A percentile compares a stretch with the other conserved stretches of the same genome.
phyloP scores from a whole-genome alignment of 2,329 filamentous ascomycete genomes.

The Cladosporium sp. region DNA sequence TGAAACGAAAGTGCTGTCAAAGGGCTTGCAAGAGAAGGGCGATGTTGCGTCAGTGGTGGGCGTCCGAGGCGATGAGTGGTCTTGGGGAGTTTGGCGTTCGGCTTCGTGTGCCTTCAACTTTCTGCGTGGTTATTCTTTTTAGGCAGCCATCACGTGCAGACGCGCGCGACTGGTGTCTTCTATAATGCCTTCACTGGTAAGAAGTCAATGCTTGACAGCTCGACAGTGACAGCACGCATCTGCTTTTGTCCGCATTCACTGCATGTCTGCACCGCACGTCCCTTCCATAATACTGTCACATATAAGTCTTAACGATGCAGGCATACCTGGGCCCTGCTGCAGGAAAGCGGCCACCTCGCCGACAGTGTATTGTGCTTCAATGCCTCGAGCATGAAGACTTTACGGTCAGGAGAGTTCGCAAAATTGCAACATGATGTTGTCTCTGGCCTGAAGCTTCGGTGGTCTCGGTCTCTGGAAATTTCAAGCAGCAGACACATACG shows the following conservation, averaged over 20 bases:
- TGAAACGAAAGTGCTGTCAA: neutral
- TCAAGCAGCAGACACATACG: neutral
- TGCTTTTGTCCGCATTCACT: neutral
- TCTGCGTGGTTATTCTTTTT: neutral
- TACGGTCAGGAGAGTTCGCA: neutral
- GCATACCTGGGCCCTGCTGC: neutral
- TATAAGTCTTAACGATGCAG: conserved; percentile 3
- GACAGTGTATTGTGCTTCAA: neutral
- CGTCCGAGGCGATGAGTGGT: neutral
- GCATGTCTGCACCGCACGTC: neutral
- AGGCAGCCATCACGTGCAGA: conserved; percentile 8
- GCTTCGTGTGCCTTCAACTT: neutral
- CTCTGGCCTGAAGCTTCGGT: neutral
- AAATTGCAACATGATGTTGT: neutral
- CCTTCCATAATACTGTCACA: neutral
- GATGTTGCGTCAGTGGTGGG: conserved; percentile 7
- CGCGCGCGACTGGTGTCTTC: neutral
- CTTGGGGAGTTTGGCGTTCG: neutral
- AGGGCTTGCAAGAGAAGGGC: neutral
- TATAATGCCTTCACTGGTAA: neutral
- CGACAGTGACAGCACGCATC: neutral
- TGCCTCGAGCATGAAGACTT: neutral
- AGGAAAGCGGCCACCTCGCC: neutral
- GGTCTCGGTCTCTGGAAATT: neutral
- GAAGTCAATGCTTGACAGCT: neutral